Percentiles rank a stretch among this genome's conserved stretches.
These are phyloP conservation scores for Kodamaea sagamina DNA, from an alignment of 805 yeast genomes.

Conservation along the genomic window DNA sequence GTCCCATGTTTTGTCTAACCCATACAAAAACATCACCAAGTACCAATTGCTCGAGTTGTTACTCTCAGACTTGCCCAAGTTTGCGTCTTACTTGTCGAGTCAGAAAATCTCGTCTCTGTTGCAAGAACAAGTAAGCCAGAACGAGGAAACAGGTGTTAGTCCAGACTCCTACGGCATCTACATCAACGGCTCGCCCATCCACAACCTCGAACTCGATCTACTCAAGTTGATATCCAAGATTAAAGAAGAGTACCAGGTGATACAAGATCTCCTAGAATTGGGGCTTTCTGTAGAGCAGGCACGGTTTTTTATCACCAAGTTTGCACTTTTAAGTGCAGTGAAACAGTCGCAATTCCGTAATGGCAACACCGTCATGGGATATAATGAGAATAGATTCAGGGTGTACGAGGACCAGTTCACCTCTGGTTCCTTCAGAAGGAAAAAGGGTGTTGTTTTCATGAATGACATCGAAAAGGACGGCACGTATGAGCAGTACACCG, in stretches of 20 bases:
- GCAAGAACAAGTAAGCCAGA: constrained; percentile 25
- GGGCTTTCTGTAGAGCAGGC: constrained; percentile 38
- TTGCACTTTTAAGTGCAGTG: constrained; percentile 43
- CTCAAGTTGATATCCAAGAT: constrained; percentile 45
- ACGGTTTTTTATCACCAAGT: constrained; percentile 34
- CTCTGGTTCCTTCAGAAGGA: constrained; percentile 14
- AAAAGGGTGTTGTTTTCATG: constrained; percentile 60
- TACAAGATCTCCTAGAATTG: constrained; percentile 25
- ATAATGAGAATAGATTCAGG: constrained; percentile 37
- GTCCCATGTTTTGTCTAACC: constrained; percentile 34
- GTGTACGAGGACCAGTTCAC: constrained; percentile 30
- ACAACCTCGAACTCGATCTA: constrained; percentile 46
- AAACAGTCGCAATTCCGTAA: constrained; percentile 36
- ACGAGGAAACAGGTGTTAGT: constrained; percentile 40
- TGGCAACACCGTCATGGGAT: constrained; percentile 34
- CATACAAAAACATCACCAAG: constrained; percentile 21
- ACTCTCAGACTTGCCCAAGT: constrained; percentile 57
- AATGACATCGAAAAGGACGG: constrained; percentile 73
- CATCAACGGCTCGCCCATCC: constrained; percentile 67
- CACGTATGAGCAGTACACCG: constrained; percentile 48
- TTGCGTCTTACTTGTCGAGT: constrained; percentile 26
- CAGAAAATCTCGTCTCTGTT: constrained; percentile 23
- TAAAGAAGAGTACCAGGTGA: constrained; percentile 24
- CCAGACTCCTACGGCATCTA: constrained; percentile 53
- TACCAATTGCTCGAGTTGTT: constrained; percentile 41